phyloP scores from a whole-genome alignment of 1,284 basidiomycete genomes.

The Phellopilus nigrolimitatus region DNA sequence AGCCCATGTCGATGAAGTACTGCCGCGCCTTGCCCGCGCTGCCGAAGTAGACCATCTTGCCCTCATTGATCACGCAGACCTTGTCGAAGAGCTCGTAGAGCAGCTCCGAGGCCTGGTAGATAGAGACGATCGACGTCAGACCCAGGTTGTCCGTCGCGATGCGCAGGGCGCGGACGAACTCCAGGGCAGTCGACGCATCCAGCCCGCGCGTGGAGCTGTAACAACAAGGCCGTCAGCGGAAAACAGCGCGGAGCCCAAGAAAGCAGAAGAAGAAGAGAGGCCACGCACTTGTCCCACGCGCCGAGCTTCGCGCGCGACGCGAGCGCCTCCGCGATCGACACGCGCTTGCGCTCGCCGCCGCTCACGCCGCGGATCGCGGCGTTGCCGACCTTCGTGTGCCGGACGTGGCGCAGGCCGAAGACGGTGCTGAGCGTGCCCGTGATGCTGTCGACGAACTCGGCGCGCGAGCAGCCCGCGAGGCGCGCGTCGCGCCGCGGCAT shows the following conservation, averaged over 20 bases:
- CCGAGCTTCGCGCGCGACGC: conserved; percentile 53
- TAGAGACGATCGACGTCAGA: conserved; percentile 50
- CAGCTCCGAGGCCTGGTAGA: conserved; percentile 58
- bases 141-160: conserved; percentile 48
- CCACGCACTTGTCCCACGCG: conserved; percentile 68
- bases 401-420: conserved; percentile 39
- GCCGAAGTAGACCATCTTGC: conserved; percentile 61
- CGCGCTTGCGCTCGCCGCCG: conserved; percentile 65
- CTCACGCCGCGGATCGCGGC: conserved; percentile 40
- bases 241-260: too few species aligned
- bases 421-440: conserved; percentile 36
- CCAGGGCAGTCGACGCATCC: conserved; percentile 55
- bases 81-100: conserved; percentile 54
- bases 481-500: conserved; percentile 24
- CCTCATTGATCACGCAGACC: conserved; percentile 59
- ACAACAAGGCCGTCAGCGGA: too few species aligned
- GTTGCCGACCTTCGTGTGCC: conserved; percentile 42
- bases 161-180: conserved; percentile 52
- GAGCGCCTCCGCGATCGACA: conserved; percentile 70
- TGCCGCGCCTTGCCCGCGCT: conserved; percentile 45
- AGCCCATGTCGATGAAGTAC: conserved; percentile 64
- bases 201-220: conserved; percentile 38
- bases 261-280: background rate
- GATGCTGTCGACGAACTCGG: conserved; percentile 28
- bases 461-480: conserved; percentile 27